Evolutionary conservation across 1,284 basidiomycete genomes (phyloP), one percentile per base, ranked within the genome.

Genomic region (Apiotrichum siamense): DNA sequence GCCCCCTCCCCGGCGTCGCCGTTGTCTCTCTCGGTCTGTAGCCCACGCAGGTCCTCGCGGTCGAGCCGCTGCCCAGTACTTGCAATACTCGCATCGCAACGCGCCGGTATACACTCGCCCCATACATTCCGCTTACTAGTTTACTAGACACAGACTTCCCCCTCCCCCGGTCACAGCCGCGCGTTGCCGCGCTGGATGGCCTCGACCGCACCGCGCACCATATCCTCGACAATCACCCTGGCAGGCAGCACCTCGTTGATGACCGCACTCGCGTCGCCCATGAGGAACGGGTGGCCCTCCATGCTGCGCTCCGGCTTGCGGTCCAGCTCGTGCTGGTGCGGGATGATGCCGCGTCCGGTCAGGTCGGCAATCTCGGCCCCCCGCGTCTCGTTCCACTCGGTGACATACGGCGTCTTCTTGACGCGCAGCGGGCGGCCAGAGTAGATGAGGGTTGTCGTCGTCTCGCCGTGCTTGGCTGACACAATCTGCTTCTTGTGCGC

Each of bases 401-500:
- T 81, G 49, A 91, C 80, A 67, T 89, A 92, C 11, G 85, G 81
- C 4, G 87, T 89, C 67, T 82, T 82, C 58, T 82, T 76, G 20
- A 92, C 86, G 32, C 89, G 83, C 59, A 96, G 75, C 9, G 91
- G 92, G 26, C 91, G 83, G 29, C 91, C 91, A 48, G 85, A 87
- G 76, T 83, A 92, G 63, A 93, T 92, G 39, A 90, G 67, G 3
- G 90, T 91, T 5, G 82, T 83, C 65, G 88, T 87, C 51, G 67
- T 62, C 41, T 71, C 70, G 25, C 66, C 70, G 32, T 64, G 67
- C 27, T 60, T 63, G 6, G 73, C 70, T 4, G 57, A 53, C 11
- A 74, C 45, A 44, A 76, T 70, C 65, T 60, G 81, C 15, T 91
- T 83, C 75, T 93, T 92, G 77, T 93, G 90, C 55, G 79, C 79